Conservation (phyloP, 345 rosid species). For the thale cress (Arabidopsis thaliana) region TAIR10.1 NC_003075.7:17807501-17808000, state of each 20-base stretch:
- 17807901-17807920: conserved; percentile 22
- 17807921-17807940: background rate
- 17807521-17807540: conserved; percentile 29
- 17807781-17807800: conserved; percentile 3
- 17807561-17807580: conserved; percentile 25
- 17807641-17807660: background rate
- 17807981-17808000: background rate
- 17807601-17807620: background rate
- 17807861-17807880: conserved; percentile 16
- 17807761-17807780: conserved; percentile 24
- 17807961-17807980: conserved; percentile 5
- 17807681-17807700: background rate
- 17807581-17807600: background rate
- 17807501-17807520: conserved; percentile 18
- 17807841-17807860: conserved; percentile 2
- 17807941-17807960: background rate
- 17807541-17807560: conserved; percentile 36
- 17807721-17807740: conserved; percentile 27
- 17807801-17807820: background rate
- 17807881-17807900: background rate
- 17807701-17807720: conserved; percentile 24
- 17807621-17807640: conserved; percentile 1
- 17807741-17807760: conserved; percentile 23
- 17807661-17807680: background rate
- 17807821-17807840: background rate